These are phyloP conservation scores for Candida suzukii DNA, from an alignment of 805 yeast genomes.

Conservation along the genomic window DNA sequence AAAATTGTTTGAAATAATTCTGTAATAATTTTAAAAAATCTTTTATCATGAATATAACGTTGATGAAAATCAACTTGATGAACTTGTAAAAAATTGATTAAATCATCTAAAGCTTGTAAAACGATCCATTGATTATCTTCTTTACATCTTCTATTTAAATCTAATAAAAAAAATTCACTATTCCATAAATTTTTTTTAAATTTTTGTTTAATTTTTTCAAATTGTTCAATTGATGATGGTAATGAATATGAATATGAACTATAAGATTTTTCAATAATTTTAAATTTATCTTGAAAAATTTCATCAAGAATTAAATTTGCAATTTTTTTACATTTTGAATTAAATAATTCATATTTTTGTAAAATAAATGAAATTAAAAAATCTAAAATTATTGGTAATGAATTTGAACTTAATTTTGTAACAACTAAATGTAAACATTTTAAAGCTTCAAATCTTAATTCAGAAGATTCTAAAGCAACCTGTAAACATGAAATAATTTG, in stretches of 20 bases:
- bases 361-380: conserved; percentile 65
- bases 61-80: conserved; percentile 45
- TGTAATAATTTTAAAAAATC: conserved; percentile 29
- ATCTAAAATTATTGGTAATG: conserved; percentile 62
- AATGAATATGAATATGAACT: conserved; percentile 48
- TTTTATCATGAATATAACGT: conserved; percentile 30
- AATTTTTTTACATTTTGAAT: conserved; percentile 37
- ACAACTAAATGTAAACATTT: conserved; percentile 64
- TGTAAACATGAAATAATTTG: conserved; percentile 85
- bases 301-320: conserved; percentile 44
- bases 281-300: conserved; percentile 26
- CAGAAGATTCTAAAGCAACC: conserved; percentile 59
- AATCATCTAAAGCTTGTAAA: conserved; percentile 61
- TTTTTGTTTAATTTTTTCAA: conserved; percentile 17
- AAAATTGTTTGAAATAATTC: conserved; percentile 45
- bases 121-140: conserved; percentile 68
- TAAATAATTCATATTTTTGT: conserved; percentile 56
- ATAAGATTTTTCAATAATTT: conserved; percentile 29
- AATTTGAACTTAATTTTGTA: conserved; percentile 44
- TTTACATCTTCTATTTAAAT: conserved; percentile 46
- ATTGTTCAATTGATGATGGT: conserved; percentile 32
- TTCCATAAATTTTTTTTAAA: conserved; percentile 7
- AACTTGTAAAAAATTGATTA: conserved; percentile 43
- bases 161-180: conserved; percentile 31
- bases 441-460: conserved; percentile 55